Evolutionary conservation across 2,329 filamentous ascomycete genomes (phyloP).

Genomic region (Claviceps quebecensis): DNA sequence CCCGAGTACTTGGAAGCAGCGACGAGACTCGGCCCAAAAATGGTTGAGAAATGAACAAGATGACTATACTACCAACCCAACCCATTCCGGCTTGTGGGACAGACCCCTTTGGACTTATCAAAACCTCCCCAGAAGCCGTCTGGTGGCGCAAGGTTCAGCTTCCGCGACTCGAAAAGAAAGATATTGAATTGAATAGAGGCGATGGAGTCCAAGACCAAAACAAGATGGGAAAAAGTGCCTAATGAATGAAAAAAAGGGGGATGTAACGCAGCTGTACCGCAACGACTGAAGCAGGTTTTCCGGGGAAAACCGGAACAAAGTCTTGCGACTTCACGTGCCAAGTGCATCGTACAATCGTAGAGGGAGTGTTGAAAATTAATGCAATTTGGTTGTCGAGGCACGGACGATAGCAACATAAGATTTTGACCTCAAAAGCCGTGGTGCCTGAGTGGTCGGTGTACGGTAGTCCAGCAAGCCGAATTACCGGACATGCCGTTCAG

Average conservation of each 20-base stretch:
- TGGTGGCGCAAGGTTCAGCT: conserved; percentile 14
- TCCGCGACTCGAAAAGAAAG: conserved; percentile 8
- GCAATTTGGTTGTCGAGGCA: not conserved
- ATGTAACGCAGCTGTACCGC: conserved; percentile 22
- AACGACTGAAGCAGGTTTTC: conserved; percentile 17
- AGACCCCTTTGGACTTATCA: conserved; percentile 4
- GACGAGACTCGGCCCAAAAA: not conserved
- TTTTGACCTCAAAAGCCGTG: not conserved
- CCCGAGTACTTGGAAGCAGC: not conserved
- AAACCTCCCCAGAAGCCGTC: conserved; percentile 24
- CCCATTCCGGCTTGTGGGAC: not conserved
- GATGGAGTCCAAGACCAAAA: conserved; percentile 13
- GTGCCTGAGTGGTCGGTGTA: not conserved
- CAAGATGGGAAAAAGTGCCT: conserved; percentile 17
- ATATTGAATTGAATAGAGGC: conserved; percentile 5
- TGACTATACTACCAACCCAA: not conserved
- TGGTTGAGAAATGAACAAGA: not conserved
- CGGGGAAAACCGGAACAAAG: not conserved
- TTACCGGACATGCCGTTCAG: conserved; percentile 28
- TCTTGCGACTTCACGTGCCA: conserved; percentile 1
- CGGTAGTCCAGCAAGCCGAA: conserved; percentile 11
- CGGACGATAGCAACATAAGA: not conserved
- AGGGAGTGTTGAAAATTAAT: not conserved
- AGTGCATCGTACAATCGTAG: not conserved
- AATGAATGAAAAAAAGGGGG: conserved; percentile 6